Conservation (phyloP, 2,329 filamentous ascomycete genomes). For the Chaetomiaceae sp. region DNA sequence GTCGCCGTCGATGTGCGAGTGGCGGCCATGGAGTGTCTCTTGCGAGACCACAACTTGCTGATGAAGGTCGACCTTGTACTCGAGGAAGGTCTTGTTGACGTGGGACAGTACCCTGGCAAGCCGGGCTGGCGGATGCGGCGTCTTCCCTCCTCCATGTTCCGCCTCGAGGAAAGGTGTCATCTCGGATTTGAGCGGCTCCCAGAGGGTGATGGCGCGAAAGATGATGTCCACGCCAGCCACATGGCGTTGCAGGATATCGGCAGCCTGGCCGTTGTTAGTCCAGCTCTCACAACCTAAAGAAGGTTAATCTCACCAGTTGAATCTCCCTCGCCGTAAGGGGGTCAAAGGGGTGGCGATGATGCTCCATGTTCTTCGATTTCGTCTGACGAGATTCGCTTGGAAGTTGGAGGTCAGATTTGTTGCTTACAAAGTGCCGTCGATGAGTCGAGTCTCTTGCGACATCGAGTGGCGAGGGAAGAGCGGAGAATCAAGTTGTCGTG, state of each 20-base stretch:
- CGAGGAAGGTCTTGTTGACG: conserved; percentile 29
- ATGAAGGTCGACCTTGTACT: conserved; percentile 34
- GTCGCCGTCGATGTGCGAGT: conserved; percentile 44
- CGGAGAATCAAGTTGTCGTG: no score
- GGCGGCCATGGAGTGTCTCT: conserved; percentile 37
- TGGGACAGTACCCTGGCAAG: conserved; percentile 39
- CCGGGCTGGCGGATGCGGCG: conserved; percentile 30
- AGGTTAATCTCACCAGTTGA: conserved; percentile 3
- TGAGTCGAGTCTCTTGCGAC: neutral
- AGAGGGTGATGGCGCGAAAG: conserved; percentile 48
- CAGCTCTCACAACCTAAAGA: no score
- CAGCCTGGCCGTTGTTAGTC: no score
- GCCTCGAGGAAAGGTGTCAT: conserved; percentile 43
- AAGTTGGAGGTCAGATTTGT: no score
- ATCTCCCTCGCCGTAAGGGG: conserved; percentile 10
- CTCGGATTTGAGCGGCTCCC: conserved; percentile 46
- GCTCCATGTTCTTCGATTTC: no score
- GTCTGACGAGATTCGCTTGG: no score
- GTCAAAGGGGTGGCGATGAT: conserved; percentile 9
- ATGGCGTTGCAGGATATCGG: conserved; percentile 8
- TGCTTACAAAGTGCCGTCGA: no score
- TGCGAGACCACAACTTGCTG: conserved; percentile 27
- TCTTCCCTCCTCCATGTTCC: conserved; percentile 36
- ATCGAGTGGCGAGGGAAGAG: neutral
- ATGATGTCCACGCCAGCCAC: neutral